A percentile compares a stretch with the other conserved stretches of the same genome.
Conservation (phyloP, 2,329 filamentous ascomycete species). For the Trichophyton benhamiae region DNA sequence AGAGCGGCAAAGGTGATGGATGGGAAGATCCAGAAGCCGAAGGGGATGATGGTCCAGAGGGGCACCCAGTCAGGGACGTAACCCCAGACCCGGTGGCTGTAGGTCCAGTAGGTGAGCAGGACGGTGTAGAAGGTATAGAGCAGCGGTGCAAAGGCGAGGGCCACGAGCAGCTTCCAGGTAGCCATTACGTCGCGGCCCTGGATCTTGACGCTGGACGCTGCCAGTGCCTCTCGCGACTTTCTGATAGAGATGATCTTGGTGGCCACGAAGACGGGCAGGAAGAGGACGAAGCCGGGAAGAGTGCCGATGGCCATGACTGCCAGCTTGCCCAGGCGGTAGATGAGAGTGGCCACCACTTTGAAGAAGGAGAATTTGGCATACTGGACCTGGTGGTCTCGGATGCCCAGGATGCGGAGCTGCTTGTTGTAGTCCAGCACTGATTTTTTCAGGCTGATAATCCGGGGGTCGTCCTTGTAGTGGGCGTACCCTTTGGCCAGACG, state of each 20-base stretch:
- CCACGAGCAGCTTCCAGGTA: slow-evolving; percentile 87
- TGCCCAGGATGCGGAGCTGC: slow-evolving; percentile 69
- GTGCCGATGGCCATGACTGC: slow-evolving; percentile 64
- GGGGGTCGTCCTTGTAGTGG: slow-evolving; percentile 79
- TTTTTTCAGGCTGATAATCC: slow-evolving; percentile 62
- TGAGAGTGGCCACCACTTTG: slow-evolving; percentile 60
- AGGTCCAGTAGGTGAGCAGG: slow-evolving; percentile 62
- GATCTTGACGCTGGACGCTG: slow-evolving; percentile 77
- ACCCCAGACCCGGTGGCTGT: slow-evolving; percentile 72
- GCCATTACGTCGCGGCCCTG: slow-evolving; percentile 82
- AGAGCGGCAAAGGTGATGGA: slow-evolving; percentile 84
- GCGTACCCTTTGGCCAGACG: slow-evolving; percentile 84
- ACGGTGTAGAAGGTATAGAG: slow-evolving; percentile 72
- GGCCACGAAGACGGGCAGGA: slow-evolving; percentile 75
- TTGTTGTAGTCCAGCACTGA: slow-evolving; percentile 77
- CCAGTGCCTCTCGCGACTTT: slow-evolving; percentile 73
- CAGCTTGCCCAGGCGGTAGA: slow-evolving; percentile 72
- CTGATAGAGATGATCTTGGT: slow-evolving; percentile 70
- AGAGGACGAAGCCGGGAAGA: slow-evolving; percentile 73
- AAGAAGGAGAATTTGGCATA: slow-evolving; percentile 74
- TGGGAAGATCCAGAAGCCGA: slow-evolving; percentile 70
- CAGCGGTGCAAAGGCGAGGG: slow-evolving; percentile 67
- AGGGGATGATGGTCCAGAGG: slow-evolving; percentile 61
- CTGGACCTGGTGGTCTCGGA: slow-evolving; percentile 88
- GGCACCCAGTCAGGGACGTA: slow-evolving; percentile 68